A percentile compares a stretch with the other conserved stretches of the same genome.
These are phyloP conservation scores for Malus asiatica DNA, from an alignment of 306 rosid species.

Conservation along the genomic window DNA sequence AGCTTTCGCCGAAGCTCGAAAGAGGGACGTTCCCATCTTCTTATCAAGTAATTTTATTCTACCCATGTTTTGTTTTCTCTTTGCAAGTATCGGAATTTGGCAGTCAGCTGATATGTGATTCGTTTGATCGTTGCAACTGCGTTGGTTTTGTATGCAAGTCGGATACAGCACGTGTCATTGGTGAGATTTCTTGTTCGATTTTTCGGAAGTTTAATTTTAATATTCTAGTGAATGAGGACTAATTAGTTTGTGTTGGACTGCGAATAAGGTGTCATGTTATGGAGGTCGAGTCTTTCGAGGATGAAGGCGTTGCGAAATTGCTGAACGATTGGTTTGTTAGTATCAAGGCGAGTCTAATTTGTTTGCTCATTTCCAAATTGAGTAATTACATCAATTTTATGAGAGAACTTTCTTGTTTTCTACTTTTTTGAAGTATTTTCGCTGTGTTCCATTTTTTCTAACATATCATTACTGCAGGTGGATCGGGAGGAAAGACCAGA, in stretches of 20 bases:
- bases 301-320: conserved; percentile 65
- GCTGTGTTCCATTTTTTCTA: conserved; percentile 1
- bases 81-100: neutral
- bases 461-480: conserved; percentile 52
- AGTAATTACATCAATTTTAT: neutral
- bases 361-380: neutral
- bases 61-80: neutral
- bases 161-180: conserved; percentile 99
- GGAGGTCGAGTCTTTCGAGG: conserved; percentile 97
- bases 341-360: conserved; percentile 53
- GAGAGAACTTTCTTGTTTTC: neutral
- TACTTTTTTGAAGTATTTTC: neutral
- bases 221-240: neutral
- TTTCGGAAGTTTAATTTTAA: neutral
- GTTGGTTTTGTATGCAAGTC: conserved; percentile 39
- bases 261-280: conserved; percentile 87
- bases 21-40: conserved; percentile 76
- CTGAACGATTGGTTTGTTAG: conserved; percentile 88
- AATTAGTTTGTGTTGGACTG: conserved; percentile 15
- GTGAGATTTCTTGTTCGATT: conserved; percentile 32
- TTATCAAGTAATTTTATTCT: conserved; percentile 60
- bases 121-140: conserved; percentile 14
- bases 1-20: conserved; percentile 79
- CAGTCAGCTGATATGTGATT: conserved; percentile 16
- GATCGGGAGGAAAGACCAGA: conserved; percentile 97